A percentile compares a stretch with the other conserved stretches of the same genome.
These are phyloP conservation scores for Euphorbia lathyris DNA, from an alignment of 345 rosid species.

Conservation along the genomic window DNA sequence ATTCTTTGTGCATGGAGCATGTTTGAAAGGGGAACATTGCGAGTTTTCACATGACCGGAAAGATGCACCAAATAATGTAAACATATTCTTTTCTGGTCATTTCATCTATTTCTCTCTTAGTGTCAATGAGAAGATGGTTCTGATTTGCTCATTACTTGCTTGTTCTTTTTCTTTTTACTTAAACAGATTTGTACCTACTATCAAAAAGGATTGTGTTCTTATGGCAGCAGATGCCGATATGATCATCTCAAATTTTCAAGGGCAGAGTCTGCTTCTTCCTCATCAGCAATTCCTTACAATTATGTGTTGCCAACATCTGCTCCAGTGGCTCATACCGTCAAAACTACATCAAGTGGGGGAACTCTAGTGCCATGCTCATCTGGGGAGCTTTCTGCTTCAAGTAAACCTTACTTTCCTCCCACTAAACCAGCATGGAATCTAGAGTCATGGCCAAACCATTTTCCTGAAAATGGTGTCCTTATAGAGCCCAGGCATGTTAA, in stretches of 20 bases:
- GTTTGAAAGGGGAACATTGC: constrained; percentile 90
- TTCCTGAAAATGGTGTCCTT: constrained; percentile 29
- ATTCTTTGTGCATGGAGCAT: constrained; percentile 89
- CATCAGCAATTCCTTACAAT: constrained; percentile 35
- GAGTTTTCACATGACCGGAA: constrained; percentile 87
- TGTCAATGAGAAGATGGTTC: not conserved
- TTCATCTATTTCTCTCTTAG: not conserved
- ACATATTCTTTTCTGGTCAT: not conserved
- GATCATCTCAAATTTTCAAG: constrained; percentile 60
- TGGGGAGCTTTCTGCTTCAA: constrained; percentile 39
- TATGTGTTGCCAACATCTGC: constrained; percentile 28
- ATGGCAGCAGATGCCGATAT: constrained; percentile 83
- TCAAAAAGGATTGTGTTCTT: constrained; percentile 81
- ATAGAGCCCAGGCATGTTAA: constrained; percentile 39
- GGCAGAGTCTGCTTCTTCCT: constrained; percentile 54
- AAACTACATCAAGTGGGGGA: constrained; percentile 24
- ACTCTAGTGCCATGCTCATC: constrained; percentile 23
- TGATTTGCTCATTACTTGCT: constrained; percentile 2
- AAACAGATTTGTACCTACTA: constrained; percentile 81
- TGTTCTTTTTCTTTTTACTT: constrained; percentile 6
- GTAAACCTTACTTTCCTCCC: constrained; percentile 30
- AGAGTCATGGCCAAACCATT: constrained; percentile 31
- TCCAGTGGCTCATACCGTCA: constrained; percentile 25
- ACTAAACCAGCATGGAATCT: constrained; percentile 40
- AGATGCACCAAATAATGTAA: constrained; percentile 63